phyloP scores from a whole-genome alignment of 345 rosid species.

The Cardiospermum halicacabum region DNA sequence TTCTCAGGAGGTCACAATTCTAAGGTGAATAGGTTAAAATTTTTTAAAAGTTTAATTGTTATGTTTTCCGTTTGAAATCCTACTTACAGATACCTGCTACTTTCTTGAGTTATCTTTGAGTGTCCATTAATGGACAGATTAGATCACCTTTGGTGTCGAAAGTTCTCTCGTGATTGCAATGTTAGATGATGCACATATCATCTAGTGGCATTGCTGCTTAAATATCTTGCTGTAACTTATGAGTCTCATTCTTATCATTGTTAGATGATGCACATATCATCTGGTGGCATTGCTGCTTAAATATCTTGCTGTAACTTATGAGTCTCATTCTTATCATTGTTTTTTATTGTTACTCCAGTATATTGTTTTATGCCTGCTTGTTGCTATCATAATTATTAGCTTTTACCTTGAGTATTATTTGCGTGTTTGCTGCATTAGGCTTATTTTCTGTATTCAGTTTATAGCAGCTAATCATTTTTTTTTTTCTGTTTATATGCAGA shows the following conservation, averaged over 20 bases:
- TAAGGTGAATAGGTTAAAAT: slow-evolving; percentile 38
- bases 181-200: not conserved
- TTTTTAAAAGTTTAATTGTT: not conserved
- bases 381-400: not conserved
- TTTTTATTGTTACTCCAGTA: not conserved
- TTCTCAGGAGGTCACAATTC: slow-evolving; percentile 64
- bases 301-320: not conserved
- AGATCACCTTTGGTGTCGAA: no score
- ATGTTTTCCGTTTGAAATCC: not conserved
- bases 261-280: not conserved
- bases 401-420: not conserved
- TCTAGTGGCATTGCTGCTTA: not conserved
- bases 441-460: not conserved
- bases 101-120: not conserved
- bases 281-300: not conserved
- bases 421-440: not conserved
- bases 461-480: slow-evolving; percentile 12
- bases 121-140: not conserved
- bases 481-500: slow-evolving; percentile 33
- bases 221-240: not conserved
- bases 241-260: not conserved
- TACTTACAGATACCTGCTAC: not conserved
- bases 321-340: not conserved
- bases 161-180: no score
- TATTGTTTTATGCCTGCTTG: not conserved